Evolutionary conservation across 78 protist genomes (phyloP), one percentile per base, ranked within the genome.

Genomic region (Isochrysis galbana): DNA sequence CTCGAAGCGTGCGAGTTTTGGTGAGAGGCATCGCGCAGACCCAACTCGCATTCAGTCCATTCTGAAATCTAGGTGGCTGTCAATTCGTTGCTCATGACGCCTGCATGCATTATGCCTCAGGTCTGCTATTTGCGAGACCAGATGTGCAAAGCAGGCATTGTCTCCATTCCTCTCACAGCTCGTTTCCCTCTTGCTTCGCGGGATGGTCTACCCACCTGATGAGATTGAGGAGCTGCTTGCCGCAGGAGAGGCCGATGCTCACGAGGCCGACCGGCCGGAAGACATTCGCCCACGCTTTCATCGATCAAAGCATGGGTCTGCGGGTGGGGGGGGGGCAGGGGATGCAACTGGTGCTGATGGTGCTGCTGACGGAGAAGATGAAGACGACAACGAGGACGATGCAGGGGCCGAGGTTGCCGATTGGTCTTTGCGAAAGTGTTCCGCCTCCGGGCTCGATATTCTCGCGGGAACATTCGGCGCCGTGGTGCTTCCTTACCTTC

Each of bases 1-100:
- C 72, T 94, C 61, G 96, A 95, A 55, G 97, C 98, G 29, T 93
- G 96, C 89, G 98, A 96, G 89, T 96, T 96, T 77, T 96, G 98
- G 98, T n/a, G n/a, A n/a, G n/a, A n/a, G n/a, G n/a, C n/a, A n/a
- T n/a, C n/a, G n/a, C n/a, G n/a, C n/a, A n/a, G n/a, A n/a, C n/a
- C n/a, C n/a, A n/a, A n/a, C n/a, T n/a, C n/a, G n/a, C n/a, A n/a
- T n/a, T n/a, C n/a, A n/a, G n/a, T n/a, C n/a, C n/a, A n/a, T n/a
- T n/a, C n/a, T n/a, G n/a, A n/a, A n/a, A n/a, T n/a, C n/a, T n/a
- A n/a, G n/a, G n/a, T n/a, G n/a, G n/a, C n/a, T n/a, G n/a, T n/a
- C n/a, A n/a, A n/a, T n/a, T n/a, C n/a, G n/a, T n/a, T n/a, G n/a
- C n/a, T n/a, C n/a, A n/a, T n/a, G n/a, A n/a, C n/a, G n/a, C n/a